Base-by-base conservation (phyloP, 2,329 filamentous ascomycete genomes). In the Fusarium virguliforme region DNA sequence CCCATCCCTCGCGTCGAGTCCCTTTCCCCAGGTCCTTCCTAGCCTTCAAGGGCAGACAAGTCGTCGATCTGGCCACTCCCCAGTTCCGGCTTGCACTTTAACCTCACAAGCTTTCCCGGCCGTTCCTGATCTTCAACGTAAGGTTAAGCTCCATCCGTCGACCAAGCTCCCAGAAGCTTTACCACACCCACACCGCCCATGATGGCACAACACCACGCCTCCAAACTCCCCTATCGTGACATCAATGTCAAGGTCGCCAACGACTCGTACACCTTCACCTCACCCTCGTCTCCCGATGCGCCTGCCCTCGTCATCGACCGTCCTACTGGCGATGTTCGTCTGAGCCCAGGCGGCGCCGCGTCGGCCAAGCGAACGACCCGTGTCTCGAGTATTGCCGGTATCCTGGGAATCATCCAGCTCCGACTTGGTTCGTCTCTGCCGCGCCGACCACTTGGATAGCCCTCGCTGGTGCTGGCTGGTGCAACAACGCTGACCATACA, bases 181-280 rank as follows among this genome's bases (percentile, higher is more conserved):
- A 62, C 35, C 54, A 48, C 48, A 62, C 43, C 35, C 54, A 48
- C 48, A 62, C 43, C 41, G 58, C 65, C 58, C 62, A 64, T 59
- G 60, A 84, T 85, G 83, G 80, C 81, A 64, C 78, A 81, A 62
- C 74, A 82, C 38, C 77, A 78, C 38, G 74, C 75, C 60, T 72
- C 79, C 56, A 79, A 80, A 72, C 82, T 89, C 74, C 96, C 95
- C 24, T 99, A 95, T 83, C 90, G 95, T 79, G 96, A 99, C 85
- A 97, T 98, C 85, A 99, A 98, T 82, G 90, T 99, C 81, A 94
- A 97, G 82, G 93, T 94, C 73, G 94, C 95, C 58, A 87, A 93
- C 76, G 94, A 95, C 76, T 92, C 96, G 79, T 99, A 99, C 86
- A 94, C 94, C 76, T 99, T 99, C 83, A 95, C 94, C 40, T 99